Evolutionary conservation across 441 rosid species (phyloP).

Genomic region (Syzygium syzygioides): DNA sequence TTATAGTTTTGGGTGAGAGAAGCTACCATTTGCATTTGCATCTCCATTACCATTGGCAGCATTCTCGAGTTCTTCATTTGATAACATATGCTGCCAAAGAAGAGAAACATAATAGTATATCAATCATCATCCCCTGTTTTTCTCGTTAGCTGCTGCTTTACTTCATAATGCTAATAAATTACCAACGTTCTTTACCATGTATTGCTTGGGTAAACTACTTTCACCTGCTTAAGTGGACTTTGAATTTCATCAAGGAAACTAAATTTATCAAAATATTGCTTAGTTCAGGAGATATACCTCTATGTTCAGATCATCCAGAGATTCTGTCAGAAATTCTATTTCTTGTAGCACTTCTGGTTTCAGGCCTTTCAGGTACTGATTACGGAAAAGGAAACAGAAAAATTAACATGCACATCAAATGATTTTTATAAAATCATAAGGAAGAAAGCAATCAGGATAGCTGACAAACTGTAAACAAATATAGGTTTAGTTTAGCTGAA

Average conservation of each 20-base stretch:
- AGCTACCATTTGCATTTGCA: constrained; percentile 5
- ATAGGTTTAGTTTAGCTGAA: not conserved
- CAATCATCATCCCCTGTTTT: constrained; percentile 26
- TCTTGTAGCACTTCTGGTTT: constrained; percentile 35
- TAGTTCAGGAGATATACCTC: constrained; percentile 32
- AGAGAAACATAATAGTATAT: not conserved
- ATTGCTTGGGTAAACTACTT: not conserved
- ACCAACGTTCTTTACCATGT: not conserved
- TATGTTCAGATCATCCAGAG: constrained; percentile 27
- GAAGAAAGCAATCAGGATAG: not conserved
- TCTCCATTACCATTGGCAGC: not conserved
- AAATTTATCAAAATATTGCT: not conserved
- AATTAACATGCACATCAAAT: not conserved
- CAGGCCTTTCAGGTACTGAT: constrained; percentile 41
- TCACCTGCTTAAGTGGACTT: not conserved
- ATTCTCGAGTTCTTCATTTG: not conserved
- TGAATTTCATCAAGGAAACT: not conserved
- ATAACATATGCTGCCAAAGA: constrained; percentile 6
- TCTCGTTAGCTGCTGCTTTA: constrained; percentile 17
- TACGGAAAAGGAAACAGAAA: constrained; percentile 1
- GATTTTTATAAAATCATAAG: not conserved
- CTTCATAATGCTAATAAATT: not conserved
- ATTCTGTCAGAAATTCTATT: constrained; percentile 36
- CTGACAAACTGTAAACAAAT: not conserved
- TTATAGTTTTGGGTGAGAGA: not conserved